Conservation (phyloP, 352 stramenopile species). For the Phytophthora pistaciae region DNA sequence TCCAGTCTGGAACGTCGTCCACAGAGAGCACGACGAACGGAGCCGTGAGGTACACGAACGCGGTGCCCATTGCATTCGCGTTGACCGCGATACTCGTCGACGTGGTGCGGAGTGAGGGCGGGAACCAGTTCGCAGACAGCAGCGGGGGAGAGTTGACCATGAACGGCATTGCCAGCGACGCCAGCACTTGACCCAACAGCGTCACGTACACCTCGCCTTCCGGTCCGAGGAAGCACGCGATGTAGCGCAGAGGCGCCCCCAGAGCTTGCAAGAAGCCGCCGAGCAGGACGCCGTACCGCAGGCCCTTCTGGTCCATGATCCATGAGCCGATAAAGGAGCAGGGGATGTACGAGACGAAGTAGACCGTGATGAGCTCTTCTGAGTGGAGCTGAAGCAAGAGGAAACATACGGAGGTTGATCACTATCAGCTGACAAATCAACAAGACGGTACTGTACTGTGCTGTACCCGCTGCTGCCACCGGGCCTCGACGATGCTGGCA, state of each 20-base stretch:
- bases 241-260: conserved; percentile 56
- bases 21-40: conserved; percentile 59
- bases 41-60: conserved; percentile 63
- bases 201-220: conserved; percentile 51
- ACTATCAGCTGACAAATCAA: no score
- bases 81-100: conserved; percentile 83
- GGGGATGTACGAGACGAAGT: conserved; percentile 85
- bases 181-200: conserved; percentile 66
- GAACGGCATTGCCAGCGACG: conserved; percentile 81
- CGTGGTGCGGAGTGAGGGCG: conserved; percentile 64
- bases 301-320: conserved; percentile 83
- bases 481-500: conserved; percentile 64
- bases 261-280: conserved; percentile 64
- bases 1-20: conserved; percentile 49
- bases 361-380: conserved; percentile 81
- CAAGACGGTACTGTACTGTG: no score
- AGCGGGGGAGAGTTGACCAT: conserved; percentile 87
- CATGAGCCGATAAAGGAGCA: conserved; percentile 83
- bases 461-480: conserved; percentile 58
- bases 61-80: conserved; percentile 75
- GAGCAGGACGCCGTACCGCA: conserved; percentile 70
- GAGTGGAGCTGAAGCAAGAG: conserved; percentile 56
- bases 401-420: background rate
- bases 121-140: conserved; percentile 82
- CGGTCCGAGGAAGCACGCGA: conserved; percentile 37